Evolutionary conservation across 768 basidiomycete species (phyloP), one percentile per base, ranked within the genome.

Genomic region (Saitozyma sp.): DNA sequence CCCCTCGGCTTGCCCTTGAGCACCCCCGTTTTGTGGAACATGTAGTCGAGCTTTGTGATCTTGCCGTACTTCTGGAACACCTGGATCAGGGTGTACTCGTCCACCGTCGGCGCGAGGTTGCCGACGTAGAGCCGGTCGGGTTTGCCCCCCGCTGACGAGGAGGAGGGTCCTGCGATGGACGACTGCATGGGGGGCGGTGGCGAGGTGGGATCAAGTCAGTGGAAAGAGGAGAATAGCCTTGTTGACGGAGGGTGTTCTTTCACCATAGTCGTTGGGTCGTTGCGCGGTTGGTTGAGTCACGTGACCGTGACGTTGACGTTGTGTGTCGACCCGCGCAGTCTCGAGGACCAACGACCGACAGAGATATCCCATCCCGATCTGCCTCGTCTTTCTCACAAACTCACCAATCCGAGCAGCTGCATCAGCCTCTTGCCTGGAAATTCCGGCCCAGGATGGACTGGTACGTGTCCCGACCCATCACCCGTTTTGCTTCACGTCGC

Each of bases 1-100:
- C 96, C 95, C 11, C 94, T 84, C 0, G 96, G 94, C 77, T 91
- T 96, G 16, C 96, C 96, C 76, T 88, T 93, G 73, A 88, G 80
- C 11, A 87, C 84, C 0, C 95, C 96, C 0, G 89, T 83, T 80
- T 95, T 97, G 83, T 99, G 94, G 75, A 97, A 97, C 65, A 97
- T 84, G 78, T 87, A 97, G 79, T 99, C 96, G 56, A 97, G 85
- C 68, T 92, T 91, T 19, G 91, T 85, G 63, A 98, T 85, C 80
- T 91, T 92, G 58, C 96, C 96, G 77, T 88, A 93, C 80, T 89
- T 93, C 40, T 89, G 85, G 80, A 96, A 96, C 42, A 94, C 80
- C 79, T 94, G 90, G 19, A 98, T 85, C 14, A 99, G 84, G 4
- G 91, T 83, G 80, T 92, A 94, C 90, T 96, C 92, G 79, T 93